Evolutionary conservation across 352 stramenopile genomes (phyloP).

Genomic region (Phytopythium chamaehyphon): DNA sequence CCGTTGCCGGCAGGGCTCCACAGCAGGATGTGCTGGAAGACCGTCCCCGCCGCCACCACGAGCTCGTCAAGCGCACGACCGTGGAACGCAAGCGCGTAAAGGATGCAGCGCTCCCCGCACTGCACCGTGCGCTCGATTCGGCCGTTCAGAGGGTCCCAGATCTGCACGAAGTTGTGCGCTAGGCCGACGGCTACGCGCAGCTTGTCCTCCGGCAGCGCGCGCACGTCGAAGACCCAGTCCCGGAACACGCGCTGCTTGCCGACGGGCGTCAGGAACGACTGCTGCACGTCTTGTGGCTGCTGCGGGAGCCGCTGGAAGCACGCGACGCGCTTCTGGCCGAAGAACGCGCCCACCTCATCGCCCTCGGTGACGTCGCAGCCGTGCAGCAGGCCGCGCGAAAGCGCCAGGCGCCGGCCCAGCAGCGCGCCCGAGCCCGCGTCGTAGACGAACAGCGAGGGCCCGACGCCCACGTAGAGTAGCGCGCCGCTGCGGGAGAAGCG

Average conservation of each 20-base stretch:
- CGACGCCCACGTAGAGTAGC: slow-evolving; percentile 72
- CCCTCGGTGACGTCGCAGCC: slow-evolving; percentile 41
- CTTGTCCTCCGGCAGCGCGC: slow-evolving; percentile 27
- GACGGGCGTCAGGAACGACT: slow-evolving; percentile 20
- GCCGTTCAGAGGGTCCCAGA: slow-evolving; percentile 52
- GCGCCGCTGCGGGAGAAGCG: slow-evolving; percentile 66
- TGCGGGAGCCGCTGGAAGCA: slow-evolving; percentile 53
- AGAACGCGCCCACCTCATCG: slow-evolving; percentile 49
- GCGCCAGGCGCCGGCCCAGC: slow-evolving; percentile 36
- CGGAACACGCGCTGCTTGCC: slow-evolving; percentile 57
- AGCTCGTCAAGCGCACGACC: slow-evolving; percentile 54
- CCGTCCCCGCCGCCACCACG: slow-evolving; percentile 74
- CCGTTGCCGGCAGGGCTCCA: slow-evolving; percentile 40
- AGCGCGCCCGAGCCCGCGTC: slow-evolving; percentile 40
- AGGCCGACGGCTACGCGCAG: slow-evolving; percentile 59
- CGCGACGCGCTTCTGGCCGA: slow-evolving; percentile 74
- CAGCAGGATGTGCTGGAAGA: slow-evolving; percentile 85
- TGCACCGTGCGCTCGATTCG: slow-evolving; percentile 50
- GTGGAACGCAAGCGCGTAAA: slow-evolving; percentile 80
- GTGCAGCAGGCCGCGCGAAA: slow-evolving; percentile 69
- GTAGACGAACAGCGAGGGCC: slow-evolving; percentile 63
- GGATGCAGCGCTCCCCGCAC: slow-evolving; percentile 75
- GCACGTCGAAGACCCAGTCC: slow-evolving; percentile 86
- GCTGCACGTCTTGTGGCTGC: slow-evolving; percentile 14
- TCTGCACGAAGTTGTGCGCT: slow-evolving; percentile 82